Evolutionary conservation across 345 rosid genomes (phyloP), one percentile per base, ranked within the genome.

Genomic region (Corchorus capsularis): DNA sequence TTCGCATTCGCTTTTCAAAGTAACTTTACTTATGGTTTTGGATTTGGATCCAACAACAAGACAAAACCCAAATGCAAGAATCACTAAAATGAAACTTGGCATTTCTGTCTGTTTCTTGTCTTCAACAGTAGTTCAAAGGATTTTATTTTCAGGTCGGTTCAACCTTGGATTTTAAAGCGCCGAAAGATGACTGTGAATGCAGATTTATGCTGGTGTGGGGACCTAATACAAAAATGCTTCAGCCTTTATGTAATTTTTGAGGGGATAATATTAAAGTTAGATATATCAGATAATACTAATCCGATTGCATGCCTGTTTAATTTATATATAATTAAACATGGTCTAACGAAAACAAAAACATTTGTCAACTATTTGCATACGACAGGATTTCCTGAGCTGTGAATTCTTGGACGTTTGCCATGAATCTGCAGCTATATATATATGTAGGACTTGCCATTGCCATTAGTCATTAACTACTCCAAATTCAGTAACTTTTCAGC

Each of bases 201-300:
- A 69, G 10, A 69, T 27, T 65, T 69, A 45, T 77, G 77, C 70
- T 61, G 14, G 2, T 61, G 86, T 83, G 86, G 82, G 81, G 75
- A 75, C 62, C 10, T 4, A 8, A n/a, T 70, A 75, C 79, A 79
- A 50, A 62, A 57, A 62, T 76, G 22, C 34, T 75, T 81, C 45
- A 32, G 72, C 45, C 59, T 69, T 69, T 69, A 69, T 50, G 71
- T 37, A 67, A 50, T 69, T 69, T 52, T 69, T 52, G 17, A 9
- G 68, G 22, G 14, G 52, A 53, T 32, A 57, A 66, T 27, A 27
- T 67, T 74, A 57, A 54, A 60, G 75, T 69, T 15, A 27, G 27
- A 27, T 27, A 1, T 27, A 14, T 68, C 43, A 16, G 59, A 27
- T 52, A 34, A 27, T 27, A 27, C 27, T 27, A 27, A 52, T 53